Conservation (phyloP, 805 yeast species). For the Kodamaea sagamina region DNA sequence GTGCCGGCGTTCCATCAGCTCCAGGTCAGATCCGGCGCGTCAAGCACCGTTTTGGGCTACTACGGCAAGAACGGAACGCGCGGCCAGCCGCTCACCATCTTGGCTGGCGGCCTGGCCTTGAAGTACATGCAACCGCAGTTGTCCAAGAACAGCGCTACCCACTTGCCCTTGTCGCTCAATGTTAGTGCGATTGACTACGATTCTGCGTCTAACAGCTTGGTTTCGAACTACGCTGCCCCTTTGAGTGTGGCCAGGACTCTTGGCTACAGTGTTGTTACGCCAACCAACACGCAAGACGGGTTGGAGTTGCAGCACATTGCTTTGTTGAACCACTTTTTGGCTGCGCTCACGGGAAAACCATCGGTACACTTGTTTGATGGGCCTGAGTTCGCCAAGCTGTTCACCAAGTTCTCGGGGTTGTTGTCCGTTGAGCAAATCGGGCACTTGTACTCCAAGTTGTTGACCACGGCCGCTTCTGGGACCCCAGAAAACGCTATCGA, state of each 20-base stretch:
- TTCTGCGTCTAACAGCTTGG: conserved; percentile 46
- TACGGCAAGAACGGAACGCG: conserved; percentile 35
- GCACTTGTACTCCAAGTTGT: conserved; percentile 39
- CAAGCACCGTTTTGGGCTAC: conserved; percentile 76
- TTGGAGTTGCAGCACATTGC: conserved; percentile 68
- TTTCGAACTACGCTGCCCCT: conserved; percentile 64
- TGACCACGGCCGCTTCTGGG: conserved; percentile 22
- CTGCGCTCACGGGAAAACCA: conserved; percentile 52
- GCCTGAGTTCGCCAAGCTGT: conserved; percentile 56
- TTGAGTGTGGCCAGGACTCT: conserved; percentile 62
- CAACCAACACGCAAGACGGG: conserved; percentile 50
- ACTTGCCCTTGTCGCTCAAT: conserved; percentile 65
- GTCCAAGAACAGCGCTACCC: conserved; percentile 17
- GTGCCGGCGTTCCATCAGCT: conserved; percentile 63
- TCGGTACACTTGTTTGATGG: conserved; percentile 82
- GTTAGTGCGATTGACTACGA: conserved; percentile 79
- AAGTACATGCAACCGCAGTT: conserved; percentile 67
- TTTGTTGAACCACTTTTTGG: conserved; percentile 62
- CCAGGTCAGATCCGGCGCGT: conserved; percentile 84
- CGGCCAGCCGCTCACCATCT: conserved; percentile 43
- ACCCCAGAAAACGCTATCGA: conserved; percentile 40
- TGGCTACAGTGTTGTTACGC: conserved; percentile 68
- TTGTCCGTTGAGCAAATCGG: conserved; percentile 46
- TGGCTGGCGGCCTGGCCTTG: conserved; percentile 70
- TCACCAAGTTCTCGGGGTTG: conserved; percentile 47